Conservation (phyloP, 495 filamentous ascomycete genomes). For the Penicillium pulvis region DNA sequence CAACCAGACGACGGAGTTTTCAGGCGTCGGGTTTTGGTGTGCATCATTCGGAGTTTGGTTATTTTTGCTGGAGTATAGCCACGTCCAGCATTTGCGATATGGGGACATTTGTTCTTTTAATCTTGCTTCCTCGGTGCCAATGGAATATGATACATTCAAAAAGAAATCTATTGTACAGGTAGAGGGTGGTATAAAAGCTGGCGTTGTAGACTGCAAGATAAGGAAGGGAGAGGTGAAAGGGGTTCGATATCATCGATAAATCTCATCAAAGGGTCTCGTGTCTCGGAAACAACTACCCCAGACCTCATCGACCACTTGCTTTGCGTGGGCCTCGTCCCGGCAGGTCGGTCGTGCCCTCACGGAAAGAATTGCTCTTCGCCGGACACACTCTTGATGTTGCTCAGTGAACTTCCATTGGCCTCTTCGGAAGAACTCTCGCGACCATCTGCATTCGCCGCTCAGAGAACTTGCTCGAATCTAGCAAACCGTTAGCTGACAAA, state of each 20-base stretch:
- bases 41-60: constrained; percentile 25
- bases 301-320: constrained; percentile 88
- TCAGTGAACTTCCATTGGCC: constrained; percentile 86
- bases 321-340: constrained; percentile 84
- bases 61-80: constrained; percentile 22
- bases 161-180: constrained; percentile 28
- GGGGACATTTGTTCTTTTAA: constrained; percentile 24
- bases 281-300: constrained; percentile 97
- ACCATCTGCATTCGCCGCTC: constrained; percentile 92
- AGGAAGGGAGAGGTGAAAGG: constrained; percentile 2
- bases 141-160: constrained; percentile 30
- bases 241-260: constrained; percentile 70
- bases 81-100: constrained; percentile 21
- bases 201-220: constrained; percentile 11
- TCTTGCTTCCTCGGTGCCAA: constrained; percentile 20
- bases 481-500: background rate
- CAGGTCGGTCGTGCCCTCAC: constrained; percentile 74
- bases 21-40: constrained; percentile 10
- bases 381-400: constrained; percentile 92
- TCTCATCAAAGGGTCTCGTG: constrained; percentile 93
- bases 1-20: constrained; percentile 9
- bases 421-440: constrained; percentile 77
- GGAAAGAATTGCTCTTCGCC: constrained; percentile 74
- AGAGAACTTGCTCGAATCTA: constrained; percentile 91
- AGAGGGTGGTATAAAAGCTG: constrained; percentile 9